Evolutionary conservation across 768 basidiomycete genomes (phyloP).

Genomic region (Sarcodon aspratus): DNA sequence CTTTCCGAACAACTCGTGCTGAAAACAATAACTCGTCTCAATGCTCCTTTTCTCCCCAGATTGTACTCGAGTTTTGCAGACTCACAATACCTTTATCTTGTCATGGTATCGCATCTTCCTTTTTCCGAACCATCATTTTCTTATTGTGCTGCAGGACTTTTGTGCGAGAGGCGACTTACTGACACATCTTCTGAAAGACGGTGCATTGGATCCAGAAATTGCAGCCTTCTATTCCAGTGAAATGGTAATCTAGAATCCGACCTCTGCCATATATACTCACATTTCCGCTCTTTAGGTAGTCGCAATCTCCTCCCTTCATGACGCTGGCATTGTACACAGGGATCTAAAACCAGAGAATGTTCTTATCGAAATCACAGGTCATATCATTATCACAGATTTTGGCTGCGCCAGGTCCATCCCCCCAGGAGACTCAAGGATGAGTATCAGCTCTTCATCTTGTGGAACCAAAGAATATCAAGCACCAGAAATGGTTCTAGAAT

Average conservation of each 20-base stretch:
- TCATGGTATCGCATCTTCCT: slow-evolving; percentile 21
- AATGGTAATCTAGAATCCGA: slow-evolving; percentile 22
- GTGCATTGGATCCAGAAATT: slow-evolving; percentile 22
- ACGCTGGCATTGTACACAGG: slow-evolving; percentile 34
- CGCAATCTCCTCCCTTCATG: slow-evolving; percentile 33
- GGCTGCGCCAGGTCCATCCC: slow-evolving; percentile 21
- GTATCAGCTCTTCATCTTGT: neutral
- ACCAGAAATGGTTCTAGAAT: slow-evolving; percentile 44
- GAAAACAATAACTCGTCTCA: slow-evolving; percentile 21
- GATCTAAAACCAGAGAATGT: slow-evolving; percentile 33
- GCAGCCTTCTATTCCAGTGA: slow-evolving; percentile 36
- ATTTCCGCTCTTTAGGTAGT: slow-evolving; percentile 15
- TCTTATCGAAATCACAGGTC: slow-evolving; percentile 31
- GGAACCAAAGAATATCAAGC: slow-evolving; percentile 25
- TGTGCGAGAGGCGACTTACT: slow-evolving; percentile 20
- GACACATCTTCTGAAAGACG: slow-evolving; percentile 20
- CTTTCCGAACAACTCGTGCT: slow-evolving; percentile 23
- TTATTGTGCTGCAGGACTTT: slow-evolving; percentile 18
- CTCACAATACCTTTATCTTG: slow-evolving; percentile 24
- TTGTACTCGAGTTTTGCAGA: slow-evolving; percentile 31
- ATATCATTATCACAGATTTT: slow-evolving; percentile 34
- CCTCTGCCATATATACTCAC: neutral
- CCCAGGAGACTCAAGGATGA: neutral
- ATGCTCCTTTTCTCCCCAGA: slow-evolving; percentile 25
- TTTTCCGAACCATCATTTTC: slow-evolving; percentile 5